Conservation (phyloP, 495 filamentous ascomycete species). For the Hyaloscypha finlandica region DNA sequence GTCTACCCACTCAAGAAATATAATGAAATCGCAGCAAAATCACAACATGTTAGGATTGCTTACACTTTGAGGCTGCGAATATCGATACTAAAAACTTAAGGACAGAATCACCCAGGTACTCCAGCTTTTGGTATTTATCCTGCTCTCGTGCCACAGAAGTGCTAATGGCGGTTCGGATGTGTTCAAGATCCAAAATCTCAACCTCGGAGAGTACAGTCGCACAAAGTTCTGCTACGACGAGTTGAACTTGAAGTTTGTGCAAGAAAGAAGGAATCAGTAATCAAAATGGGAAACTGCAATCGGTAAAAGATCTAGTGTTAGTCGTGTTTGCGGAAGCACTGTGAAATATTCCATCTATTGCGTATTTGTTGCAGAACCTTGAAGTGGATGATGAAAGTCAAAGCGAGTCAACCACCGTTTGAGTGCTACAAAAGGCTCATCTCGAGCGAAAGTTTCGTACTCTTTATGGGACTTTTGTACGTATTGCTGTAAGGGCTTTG, state of each 20-base stretch:
- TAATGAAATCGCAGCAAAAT: neutral
- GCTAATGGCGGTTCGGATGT: slow-evolving; percentile 70
- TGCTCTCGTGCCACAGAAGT: slow-evolving; percentile 58
- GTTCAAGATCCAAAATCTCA: slow-evolving; percentile 50
- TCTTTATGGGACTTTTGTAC: slow-evolving; percentile 24
- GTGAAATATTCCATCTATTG: slow-evolving; percentile 10
- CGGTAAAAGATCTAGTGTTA: slow-evolving; percentile 17
- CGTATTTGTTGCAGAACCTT: neutral
- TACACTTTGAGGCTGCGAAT: slow-evolving; percentile 12
- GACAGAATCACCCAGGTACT: slow-evolving; percentile 84
- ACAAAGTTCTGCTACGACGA: slow-evolving; percentile 65
- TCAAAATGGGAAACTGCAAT: slow-evolving; percentile 53
- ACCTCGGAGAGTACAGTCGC: slow-evolving; percentile 58
- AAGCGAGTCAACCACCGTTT: slow-evolving; percentile 53
- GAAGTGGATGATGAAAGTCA: slow-evolving; percentile 56
- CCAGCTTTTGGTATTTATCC: slow-evolving; percentile 79
- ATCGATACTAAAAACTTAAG: slow-evolving; percentile 72
- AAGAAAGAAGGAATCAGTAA: slow-evolving; percentile 74
- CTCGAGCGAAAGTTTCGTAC: slow-evolving; percentile 34
- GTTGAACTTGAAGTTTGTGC: slow-evolving; percentile 61
- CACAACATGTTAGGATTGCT: neutral
- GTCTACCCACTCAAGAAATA: neutral
- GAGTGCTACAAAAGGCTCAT: slow-evolving; percentile 51
- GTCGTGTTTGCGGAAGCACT: slow-evolving; percentile 13
- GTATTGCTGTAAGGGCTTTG: slow-evolving; percentile 36